Percentiles rank a stretch among this genome's conserved stretches.
Conservation (phyloP, 2,329 filamentous ascomycete genomes). For the Penicillium sclerotigenum region DNA sequence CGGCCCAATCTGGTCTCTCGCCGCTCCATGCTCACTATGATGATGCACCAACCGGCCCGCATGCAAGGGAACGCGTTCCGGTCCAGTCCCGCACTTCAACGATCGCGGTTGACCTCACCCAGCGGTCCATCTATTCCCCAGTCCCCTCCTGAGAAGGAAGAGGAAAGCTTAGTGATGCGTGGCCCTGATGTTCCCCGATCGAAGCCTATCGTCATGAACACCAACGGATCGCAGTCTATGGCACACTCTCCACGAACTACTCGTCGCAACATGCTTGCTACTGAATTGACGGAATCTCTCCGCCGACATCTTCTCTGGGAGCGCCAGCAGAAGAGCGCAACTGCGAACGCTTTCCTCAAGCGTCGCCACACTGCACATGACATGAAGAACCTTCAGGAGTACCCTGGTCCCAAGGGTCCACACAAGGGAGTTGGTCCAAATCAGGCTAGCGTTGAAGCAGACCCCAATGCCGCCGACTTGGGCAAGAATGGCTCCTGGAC, state of each 20-base stretch:
- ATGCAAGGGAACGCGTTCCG: constrained; percentile 59
- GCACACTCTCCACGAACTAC: constrained; percentile 89
- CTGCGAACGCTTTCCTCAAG: constrained; percentile 83
- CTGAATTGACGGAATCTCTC: constrained; percentile 88
- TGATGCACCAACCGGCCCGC: constrained; percentile 80
- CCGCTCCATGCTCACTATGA: constrained; percentile 82
- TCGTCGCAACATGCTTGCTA: constrained; percentile 90
- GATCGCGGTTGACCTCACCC: constrained; percentile 62
- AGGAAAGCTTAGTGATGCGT: constrained; percentile 61
- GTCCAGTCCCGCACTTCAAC: constrained; percentile 45
- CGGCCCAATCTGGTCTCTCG: constrained; percentile 78
- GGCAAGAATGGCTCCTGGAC: constrained; percentile 74
- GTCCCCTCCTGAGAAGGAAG: constrained; percentile 58
- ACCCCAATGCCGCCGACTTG: constrained; percentile 40
- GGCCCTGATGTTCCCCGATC: constrained; percentile 65
- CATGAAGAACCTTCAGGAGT: constrained; percentile 81
- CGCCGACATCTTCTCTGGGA: constrained; percentile 92
- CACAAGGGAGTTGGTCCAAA: constrained; percentile 37
- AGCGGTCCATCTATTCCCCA: constrained; percentile 64
- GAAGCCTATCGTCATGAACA: constrained; percentile 75
- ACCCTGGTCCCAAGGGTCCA: constrained; percentile 62
- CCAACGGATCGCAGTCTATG: constrained; percentile 66
- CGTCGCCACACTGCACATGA: constrained; percentile 87
- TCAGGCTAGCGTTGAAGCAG: constrained; percentile 23
- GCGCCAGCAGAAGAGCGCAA: constrained; percentile 87